Evolutionary conservation across 768 basidiomycete genomes (phyloP).

Genomic region (Dendrothele bispora): DNA sequence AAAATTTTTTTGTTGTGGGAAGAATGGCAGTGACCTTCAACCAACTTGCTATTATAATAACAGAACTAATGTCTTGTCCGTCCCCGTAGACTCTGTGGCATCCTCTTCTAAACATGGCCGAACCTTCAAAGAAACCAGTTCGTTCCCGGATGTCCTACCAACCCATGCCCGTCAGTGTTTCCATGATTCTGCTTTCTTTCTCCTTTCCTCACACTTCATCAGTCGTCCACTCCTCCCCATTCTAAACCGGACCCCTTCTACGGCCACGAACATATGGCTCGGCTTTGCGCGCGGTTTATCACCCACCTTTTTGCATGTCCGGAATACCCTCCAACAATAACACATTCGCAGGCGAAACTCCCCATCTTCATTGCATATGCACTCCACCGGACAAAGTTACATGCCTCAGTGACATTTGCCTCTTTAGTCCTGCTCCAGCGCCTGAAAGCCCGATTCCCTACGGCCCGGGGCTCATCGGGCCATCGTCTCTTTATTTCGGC

Average conservation of each 20-base stretch:
- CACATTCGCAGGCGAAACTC: conserved; percentile 58
- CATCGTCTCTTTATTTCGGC: conserved; percentile 90
- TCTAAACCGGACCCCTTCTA: conserved; percentile 55
- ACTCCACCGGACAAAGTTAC: conserved; percentile 79
- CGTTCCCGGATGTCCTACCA: conserved; percentile 7
- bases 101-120: too few species aligned
- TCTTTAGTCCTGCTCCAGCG: conserved; percentile 71
- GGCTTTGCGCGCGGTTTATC: conserved; percentile 76
- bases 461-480: conserved; percentile 86
- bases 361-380: conserved; percentile 87
- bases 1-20: too few species aligned
- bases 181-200: conserved; percentile 4
- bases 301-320: conserved; percentile 86
- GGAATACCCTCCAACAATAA: conserved; percentile 64
- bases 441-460: conserved; percentile 89
- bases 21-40: too few species aligned
- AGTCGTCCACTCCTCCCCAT: conserved; percentile 25
- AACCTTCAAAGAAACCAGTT: too few species aligned
- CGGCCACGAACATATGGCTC: conserved; percentile 74
- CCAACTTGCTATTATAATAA: too few species aligned
- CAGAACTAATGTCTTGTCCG: too few species aligned
- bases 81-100: too few species aligned
- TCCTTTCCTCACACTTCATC: conserved; percentile 7
- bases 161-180: conserved; percentile 17
- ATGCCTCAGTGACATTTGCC: conserved; percentile 67